Conservation (phyloP, 306 rosid genomes). For the Phaseolus lunatus region DNA sequence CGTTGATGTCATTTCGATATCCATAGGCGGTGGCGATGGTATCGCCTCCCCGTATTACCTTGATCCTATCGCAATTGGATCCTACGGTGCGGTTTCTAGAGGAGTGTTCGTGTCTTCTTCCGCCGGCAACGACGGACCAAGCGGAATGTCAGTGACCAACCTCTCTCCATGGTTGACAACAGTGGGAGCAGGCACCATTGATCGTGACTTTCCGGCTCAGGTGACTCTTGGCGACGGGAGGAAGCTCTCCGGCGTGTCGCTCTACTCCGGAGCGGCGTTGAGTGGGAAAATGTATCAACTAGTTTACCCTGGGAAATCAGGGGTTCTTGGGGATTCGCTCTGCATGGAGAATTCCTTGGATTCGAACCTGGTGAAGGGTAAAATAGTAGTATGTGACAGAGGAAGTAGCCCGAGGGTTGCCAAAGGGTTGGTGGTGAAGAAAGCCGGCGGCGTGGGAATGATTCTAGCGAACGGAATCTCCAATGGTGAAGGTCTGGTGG, state of each 20-base stretch:
- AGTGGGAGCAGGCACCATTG: conserved; percentile 92
- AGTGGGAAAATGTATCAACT: conserved; percentile 69
- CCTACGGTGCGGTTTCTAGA: conserved; percentile 76
- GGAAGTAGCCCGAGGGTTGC: conserved; percentile 87
- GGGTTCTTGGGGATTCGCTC: conserved; percentile 66
- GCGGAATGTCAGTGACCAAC: conserved; percentile 81
- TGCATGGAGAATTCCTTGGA: conserved; percentile 89
- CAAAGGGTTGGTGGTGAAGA: conserved; percentile 82
- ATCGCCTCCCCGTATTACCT: conserved; percentile 77
- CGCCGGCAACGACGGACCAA: conserved; percentile 87
- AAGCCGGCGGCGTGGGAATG: conserved; percentile 93
- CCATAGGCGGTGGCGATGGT: conserved; percentile 90
- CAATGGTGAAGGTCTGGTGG: conserved; percentile 87
- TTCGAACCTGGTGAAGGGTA: conserved; percentile 67
- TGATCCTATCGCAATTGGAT: conserved; percentile 89
- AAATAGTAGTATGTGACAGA: conserved; percentile 82
- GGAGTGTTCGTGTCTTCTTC: conserved; percentile 86
- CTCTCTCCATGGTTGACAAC: conserved; percentile 87
- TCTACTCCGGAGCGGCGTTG: conserved; percentile 72
- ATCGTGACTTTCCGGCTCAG: conserved; percentile 80
- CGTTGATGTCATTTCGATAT: conserved; percentile 82
- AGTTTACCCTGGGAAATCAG: conserved; percentile 82
- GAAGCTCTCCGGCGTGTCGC: conserved; percentile 72
- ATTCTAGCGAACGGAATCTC: conserved; percentile 77
- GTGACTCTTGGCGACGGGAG: conserved; percentile 67